Evolutionary conservation across 2,329 filamentous ascomycete genomes (phyloP).

Genomic region (Calycina herbarum): DNA sequence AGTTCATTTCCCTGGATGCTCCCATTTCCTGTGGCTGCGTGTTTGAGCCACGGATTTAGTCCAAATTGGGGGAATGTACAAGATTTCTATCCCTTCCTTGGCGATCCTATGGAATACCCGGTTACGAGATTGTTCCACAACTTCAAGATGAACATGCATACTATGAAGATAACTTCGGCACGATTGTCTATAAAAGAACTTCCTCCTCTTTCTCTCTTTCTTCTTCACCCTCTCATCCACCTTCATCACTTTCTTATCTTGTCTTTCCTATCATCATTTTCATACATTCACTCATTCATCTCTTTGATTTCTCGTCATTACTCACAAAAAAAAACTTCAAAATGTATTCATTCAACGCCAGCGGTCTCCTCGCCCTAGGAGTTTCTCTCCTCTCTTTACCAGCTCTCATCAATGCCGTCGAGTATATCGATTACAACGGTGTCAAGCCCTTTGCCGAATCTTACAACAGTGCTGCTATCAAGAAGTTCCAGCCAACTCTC

Average conservation of each 20-base stretch:
- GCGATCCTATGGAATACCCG: neutral
- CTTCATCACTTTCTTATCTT: neutral
- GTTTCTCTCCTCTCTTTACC: neutral
- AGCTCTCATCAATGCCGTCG: neutral
- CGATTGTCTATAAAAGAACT: neutral
- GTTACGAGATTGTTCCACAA: neutral
- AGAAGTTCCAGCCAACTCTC: constrained; percentile 1
- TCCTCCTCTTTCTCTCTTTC: neutral
- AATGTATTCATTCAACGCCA: constrained; percentile 1
- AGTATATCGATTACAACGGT: neutral
- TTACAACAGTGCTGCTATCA: neutral
- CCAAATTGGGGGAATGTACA: neutral
- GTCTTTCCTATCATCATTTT: neutral
- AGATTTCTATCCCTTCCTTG: neutral
- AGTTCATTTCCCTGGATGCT: neutral
- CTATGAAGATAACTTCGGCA: neutral
- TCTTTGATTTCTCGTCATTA: neutral
- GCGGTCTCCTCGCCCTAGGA: neutral
- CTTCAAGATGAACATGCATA: neutral
- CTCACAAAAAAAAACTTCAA: neutral
- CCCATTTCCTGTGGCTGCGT: neutral
- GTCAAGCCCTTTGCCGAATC: neutral
- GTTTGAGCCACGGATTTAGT: neutral
- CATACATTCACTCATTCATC: neutral
- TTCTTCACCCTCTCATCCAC: neutral